These are phyloP conservation scores for Eucalyptus shirleyi DNA, from an alignment of 345 rosid species.

Conservation along the genomic window DNA sequence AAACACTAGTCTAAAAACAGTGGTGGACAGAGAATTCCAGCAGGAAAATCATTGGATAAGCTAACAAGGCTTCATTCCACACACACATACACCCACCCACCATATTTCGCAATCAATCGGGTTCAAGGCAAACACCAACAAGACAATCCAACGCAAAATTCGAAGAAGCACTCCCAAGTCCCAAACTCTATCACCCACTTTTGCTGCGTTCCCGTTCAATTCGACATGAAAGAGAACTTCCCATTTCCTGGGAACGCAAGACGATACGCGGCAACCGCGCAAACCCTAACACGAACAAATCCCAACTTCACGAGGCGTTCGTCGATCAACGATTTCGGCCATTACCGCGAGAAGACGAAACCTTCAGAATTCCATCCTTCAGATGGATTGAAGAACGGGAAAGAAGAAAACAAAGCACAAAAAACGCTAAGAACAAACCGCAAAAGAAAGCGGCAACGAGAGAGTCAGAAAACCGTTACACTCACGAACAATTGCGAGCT, in stretches of 20 bases:
- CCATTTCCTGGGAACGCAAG: neutral
- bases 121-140: neutral
- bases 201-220: neutral
- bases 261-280: neutral
- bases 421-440: neutral
- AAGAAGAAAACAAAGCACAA: neutral
- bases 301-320: neutral
- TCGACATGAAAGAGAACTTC: neutral
- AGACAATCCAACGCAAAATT: neutral
- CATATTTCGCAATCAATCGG: neutral
- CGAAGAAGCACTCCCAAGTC: neutral
- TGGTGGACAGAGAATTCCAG: neutral
- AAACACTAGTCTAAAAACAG: neutral
- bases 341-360: neutral
- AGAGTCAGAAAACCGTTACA: neutral
- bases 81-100: neutral
- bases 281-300: neutral
- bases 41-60: neutral
- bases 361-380: neutral
- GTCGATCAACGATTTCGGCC: neutral
- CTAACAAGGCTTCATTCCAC: neutral
- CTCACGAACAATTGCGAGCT: slow-evolving; percentile 5
- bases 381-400: neutral
- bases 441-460: neutral
- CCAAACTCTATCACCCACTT: neutral